These are phyloP conservation scores for Pachyrhizus erosus DNA, from an alignment of 306 rosid genomes.

Conservation along the genomic window DNA sequence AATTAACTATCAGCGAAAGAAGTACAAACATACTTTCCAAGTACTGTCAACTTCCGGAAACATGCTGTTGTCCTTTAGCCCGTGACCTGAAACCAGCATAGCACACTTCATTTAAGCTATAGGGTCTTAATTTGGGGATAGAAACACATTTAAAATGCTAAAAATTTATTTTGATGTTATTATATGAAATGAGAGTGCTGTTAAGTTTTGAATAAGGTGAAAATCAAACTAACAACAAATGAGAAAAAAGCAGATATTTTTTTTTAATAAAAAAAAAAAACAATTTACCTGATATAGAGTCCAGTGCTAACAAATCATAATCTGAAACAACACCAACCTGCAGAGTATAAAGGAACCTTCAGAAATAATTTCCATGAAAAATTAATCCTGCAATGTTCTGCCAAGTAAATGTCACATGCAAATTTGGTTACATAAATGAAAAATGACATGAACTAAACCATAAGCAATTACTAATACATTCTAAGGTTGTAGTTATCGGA, in stretches of 20 bases:
- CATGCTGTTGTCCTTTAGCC: slow-evolving; percentile 66
- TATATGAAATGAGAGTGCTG: not conserved
- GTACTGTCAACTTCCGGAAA: slow-evolving; percentile 91
- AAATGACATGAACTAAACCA: slow-evolving; percentile 4
- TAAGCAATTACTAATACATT: slow-evolving; percentile 12
- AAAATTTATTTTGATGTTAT: not conserved
- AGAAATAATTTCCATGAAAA: slow-evolving; percentile 37
- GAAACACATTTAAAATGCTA: slow-evolving; percentile 9
- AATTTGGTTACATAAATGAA: slow-evolving; percentile 12
- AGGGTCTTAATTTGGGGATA: slow-evolving; percentile 15
- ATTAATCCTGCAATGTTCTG: not conserved
- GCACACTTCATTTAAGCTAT: slow-evolving; percentile 26
- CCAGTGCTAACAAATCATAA: slow-evolving; percentile 92
- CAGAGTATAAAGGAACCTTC: slow-evolving; percentile 42
- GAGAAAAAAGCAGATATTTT: slow-evolving; percentile 4
- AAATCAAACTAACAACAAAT: slow-evolving; percentile 31
- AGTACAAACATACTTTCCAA: slow-evolving; percentile 77
- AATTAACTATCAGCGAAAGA: slow-evolving; percentile 33
- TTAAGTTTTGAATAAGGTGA: slow-evolving; percentile 13
- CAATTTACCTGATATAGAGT: slow-evolving; percentile 81
- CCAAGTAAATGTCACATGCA: not conserved
- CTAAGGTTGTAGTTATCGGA: slow-evolving; percentile 25
- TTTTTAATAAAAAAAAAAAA: not conserved
- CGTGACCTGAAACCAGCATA: slow-evolving; percentile 63
- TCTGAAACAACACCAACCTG: slow-evolving; percentile 99